Evolutionary conservation across 2,329 filamentous ascomycete genomes (phyloP), one percentile per base, ranked within the genome.

Genomic region (Metarhizium robertsii): DNA sequence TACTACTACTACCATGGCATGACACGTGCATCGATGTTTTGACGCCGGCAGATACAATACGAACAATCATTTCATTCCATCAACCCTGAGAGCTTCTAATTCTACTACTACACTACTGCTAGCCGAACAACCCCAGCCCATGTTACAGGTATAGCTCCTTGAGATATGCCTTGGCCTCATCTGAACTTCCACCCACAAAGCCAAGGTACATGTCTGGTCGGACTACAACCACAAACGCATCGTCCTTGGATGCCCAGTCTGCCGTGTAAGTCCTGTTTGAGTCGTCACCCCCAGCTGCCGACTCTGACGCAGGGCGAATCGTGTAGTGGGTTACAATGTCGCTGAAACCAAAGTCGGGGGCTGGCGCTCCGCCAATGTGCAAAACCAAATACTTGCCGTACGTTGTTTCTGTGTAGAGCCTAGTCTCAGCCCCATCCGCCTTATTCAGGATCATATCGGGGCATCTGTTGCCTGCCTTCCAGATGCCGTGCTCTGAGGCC

Each of bases 191-290:
- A 16, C 67, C 66, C 18, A 71, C 68, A 53, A 64, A 67, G 14
- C 70, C 71, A 56, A 73, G 66, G 52, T 74, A 74, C 71, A 73
- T 71, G 56, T 74, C 71, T 14, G 71, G 71, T 13, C 71, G 64
- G 20, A 74, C 67, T 3, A 74, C 65, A 2, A 72, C 68, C 4
- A 61, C 58, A 45, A 65, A 68, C 4, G 58, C 50, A 40, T 70
- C 67, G 3, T 60, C 61, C 1, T 59, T 36, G 2, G 53, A 53
- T 32, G 67, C 63, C 61, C 66, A 66, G 25, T 69, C 67, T 2
- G 69, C 69, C 4, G 50, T 61, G 55, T 68, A 73, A 1, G 55
- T 51, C 18, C 56, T 55, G 6, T 25, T n/a, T n/a, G 29, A 50
- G 11, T 48, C 43, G 10, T 20, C 46, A 29, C 13, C 6, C n/a